Base-by-base conservation (phyloP, 2,329 filamentous ascomycete species). In the Pyricularia grisea region DNA sequence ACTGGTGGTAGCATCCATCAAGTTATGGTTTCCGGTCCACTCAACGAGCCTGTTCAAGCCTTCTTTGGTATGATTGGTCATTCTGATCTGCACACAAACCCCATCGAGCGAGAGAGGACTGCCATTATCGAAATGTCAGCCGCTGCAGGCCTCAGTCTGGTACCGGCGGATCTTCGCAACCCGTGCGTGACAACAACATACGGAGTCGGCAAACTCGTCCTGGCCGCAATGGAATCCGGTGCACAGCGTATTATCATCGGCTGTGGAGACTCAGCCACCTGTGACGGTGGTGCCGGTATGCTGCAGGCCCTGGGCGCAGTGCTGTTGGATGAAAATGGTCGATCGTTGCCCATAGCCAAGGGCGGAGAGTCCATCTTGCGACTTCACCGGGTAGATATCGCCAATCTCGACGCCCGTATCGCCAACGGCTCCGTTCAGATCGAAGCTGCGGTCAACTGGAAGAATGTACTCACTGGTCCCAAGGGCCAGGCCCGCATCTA, bases 81-180 rank as follows among this genome's bases (percentile, higher is more conserved):
- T 12, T 30, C n/a, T 11, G 27, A 42, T n/a, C 3, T 42, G 12
- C 31, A 5, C 5, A 11, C n/a, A 27, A 25, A 9, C 10, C 65
- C 31, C 31, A 66, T 2, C 4, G 31, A 66, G 14, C 31, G 11
- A 12, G 76, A 27, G 14, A 55, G 70, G 68, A 84, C 81, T 6
- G 84, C 82, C 3, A 80, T 85, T 7, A 75, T 85, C 14, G 83
- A 85, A 69, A 85, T 85, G 81, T 83, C 84, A 5, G 82, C 83
- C 5, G 83, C 83, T 0, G 84, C 83, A 27, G 83, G 84, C 1
- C 76, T 86, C 7, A 80, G 82, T 67, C 75, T 86, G 9, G 82
- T 85, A 1, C 83, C 83, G 0, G 74, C 75, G 11, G 73, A 77
- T 36, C 74, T 74, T 42, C 80, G 83, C 42, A 78, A 85, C 71